phyloP scores from a whole-genome alignment of 1,139 yeast species.

The Taphrina confusa region DNA sequence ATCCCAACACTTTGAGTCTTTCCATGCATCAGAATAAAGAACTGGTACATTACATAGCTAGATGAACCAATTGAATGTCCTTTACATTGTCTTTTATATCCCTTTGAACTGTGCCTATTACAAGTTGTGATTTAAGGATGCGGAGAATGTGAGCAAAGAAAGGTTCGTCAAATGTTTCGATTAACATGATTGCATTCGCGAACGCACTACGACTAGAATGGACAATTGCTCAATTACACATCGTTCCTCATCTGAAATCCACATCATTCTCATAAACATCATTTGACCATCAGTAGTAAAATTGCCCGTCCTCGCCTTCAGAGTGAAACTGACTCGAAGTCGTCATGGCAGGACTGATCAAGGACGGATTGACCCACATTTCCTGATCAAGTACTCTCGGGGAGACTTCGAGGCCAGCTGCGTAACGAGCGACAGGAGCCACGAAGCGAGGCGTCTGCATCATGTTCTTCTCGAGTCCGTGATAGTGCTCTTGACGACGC shows the following conservation, averaged over 20 bases:
- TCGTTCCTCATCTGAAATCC: no score
- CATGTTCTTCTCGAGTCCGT: neutral
- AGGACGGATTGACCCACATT: slow-evolving; percentile 24
- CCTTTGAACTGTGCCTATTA: no score
- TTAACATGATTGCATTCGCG: slow-evolving; percentile 1
- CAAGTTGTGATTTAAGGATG: no score
- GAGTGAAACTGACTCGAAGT: slow-evolving; percentile 21
- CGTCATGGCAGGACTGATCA: slow-evolving; percentile 30
- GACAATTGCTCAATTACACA: neutral
- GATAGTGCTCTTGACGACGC: slow-evolving; percentile 2
- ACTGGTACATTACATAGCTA: no score
- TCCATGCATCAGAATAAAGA: no score
- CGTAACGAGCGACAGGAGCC: slow-evolving; percentile 7
- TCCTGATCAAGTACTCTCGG: slow-evolving; percentile 13
- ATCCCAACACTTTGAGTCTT: no score
- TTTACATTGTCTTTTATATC: no score
- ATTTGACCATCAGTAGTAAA: neutral
- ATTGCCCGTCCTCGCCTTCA: slow-evolving; percentile 14
- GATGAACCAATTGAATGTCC: no score
- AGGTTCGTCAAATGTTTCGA: no score
- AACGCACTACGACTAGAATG: slow-evolving; percentile 6
- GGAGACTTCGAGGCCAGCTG: slow-evolving; percentile 1
- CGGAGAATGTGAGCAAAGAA: no score
- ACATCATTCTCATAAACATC: no score
- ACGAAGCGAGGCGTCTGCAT: neutral